Base-by-base conservation (phyloP, 2,329 filamentous ascomycete genomes). In the Juglanconis oblonga region DNA sequence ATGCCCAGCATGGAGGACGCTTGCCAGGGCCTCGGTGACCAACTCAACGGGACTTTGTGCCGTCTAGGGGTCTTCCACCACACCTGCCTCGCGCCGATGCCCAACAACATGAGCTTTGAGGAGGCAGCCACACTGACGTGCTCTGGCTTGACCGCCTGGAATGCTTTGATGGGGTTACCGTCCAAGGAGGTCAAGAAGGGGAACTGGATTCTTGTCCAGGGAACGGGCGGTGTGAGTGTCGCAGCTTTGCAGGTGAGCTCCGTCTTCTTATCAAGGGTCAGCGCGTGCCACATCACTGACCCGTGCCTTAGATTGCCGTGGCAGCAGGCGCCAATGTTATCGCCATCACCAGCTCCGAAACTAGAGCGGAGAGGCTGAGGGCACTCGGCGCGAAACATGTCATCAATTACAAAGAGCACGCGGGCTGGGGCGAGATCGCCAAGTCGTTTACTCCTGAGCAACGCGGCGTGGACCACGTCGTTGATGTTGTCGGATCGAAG, bases 401-500 rank as follows among this genome's bases (percentile, higher is more conserved):
- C 2, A 77, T 89, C 69, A 88, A 89, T 71, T 90, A 89, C 71
- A 82, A 79, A 59, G 77, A 70, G 0, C 77, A 77, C 8, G 72
- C 80, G 0, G 78, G 53, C 3, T 90, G 87, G 87, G 83, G 86
- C n/a, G 71, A 76, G 3, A 78, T 79, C 33, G 86, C 85, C 9
- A 69, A 80, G 9, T 81, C 79, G 0, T 76, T 82, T 0, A 79
- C 76, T 0, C 73, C 73, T 0, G 70, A 74, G 1, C 76, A 76
- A 2, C 67, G 66, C 2, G 88, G 88, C 11, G 82, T 88, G 7
- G 81, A 89, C 66, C 78, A 87, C 62, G 74, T 90, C 44, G 67
- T 89, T 44, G 88, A 91, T 66, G 81, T 89, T n/a, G 87, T 85
- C 11, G 87, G 87, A 0, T 77, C 83, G 0, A 79, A 77, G n/a